Percentiles rank a stretch among this genome's conserved stretches.
These are phyloP conservation scores for Pseudozyma tsukubaensis DNA, from an alignment of 1,284 basidiomycete species.

Conservation along the genomic window DNA sequence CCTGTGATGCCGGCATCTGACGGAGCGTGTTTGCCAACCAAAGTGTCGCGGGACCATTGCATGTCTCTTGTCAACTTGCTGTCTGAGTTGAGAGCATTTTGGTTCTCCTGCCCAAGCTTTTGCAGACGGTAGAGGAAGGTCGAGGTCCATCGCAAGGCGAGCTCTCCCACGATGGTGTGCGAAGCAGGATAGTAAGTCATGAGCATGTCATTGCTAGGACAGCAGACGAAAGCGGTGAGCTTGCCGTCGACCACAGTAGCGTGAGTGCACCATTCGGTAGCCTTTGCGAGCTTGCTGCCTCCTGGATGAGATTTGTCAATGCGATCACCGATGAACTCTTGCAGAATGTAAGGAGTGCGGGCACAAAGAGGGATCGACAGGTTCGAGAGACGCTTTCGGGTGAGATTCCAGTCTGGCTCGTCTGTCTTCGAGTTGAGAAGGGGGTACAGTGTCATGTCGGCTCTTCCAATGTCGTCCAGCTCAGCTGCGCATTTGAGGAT, in stretches of 20 bases:
- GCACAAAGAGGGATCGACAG: constrained; percentile 52
- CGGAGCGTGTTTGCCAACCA: constrained; percentile 33
- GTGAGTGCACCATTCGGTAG: constrained; percentile 70
- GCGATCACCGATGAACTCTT: constrained; percentile 65
- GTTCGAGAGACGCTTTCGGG: constrained; percentile 34
- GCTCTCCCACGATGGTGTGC: constrained; percentile 60
- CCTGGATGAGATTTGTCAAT: constrained; percentile 31
- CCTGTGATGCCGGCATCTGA: constrained; percentile 64
- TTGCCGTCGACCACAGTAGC: constrained; percentile 69
- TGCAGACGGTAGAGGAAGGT: constrained; percentile 65
- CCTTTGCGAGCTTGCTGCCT: background rate
- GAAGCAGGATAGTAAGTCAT: constrained; percentile 70
- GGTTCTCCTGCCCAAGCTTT: constrained; percentile 9
- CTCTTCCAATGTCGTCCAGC: constrained; percentile 69
- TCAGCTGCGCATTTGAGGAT: constrained; percentile 69
- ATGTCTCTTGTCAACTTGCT: constrained; percentile 1
- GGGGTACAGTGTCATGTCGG: constrained; percentile 70
- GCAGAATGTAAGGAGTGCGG: constrained; percentile 61
- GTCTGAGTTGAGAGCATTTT: background rate
- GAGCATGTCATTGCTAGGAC: constrained; percentile 71
- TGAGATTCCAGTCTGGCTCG: constrained; percentile 43
- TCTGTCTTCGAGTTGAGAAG: constrained; percentile 29
- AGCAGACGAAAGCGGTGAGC: constrained; percentile 70
- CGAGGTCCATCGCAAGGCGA: constrained; percentile 69
- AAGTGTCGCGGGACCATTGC: constrained; percentile 28